phyloP scores from a whole-genome alignment of 169 alveolate species.

The Babesia sp. region DNA sequence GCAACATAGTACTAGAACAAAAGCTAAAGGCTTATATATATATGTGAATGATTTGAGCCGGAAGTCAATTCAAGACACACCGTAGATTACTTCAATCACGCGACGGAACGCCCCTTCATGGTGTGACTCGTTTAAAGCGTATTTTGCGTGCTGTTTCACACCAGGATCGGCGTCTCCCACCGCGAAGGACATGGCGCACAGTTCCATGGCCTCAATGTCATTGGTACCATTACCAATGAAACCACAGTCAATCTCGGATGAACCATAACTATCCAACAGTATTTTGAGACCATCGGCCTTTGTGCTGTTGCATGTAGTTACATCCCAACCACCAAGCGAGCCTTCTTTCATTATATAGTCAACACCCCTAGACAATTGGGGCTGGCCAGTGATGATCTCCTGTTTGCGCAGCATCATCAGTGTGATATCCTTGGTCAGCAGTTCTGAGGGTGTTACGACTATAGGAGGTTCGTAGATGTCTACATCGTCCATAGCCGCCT shows the following conservation, averaged over 20 bases:
- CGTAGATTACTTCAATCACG: conserved; percentile 47
- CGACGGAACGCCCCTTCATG: conserved; percentile 41
- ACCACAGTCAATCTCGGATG: conserved; percentile 21
- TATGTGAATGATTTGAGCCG: too few species aligned
- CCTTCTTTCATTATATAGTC: conserved; percentile 34
- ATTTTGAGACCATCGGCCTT: conserved; percentile 54
- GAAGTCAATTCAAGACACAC: too few species aligned
- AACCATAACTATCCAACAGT: conserved; percentile 30
- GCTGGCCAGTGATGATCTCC: conserved; percentile 5
- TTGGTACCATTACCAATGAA: conserved; percentile 64
- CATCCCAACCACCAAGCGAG: conserved; percentile 34
- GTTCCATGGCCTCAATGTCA: conserved; percentile 64
- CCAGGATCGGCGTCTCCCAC: conserved; percentile 38
- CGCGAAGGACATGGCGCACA: conserved; percentile 56
- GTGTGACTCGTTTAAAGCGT: conserved; percentile 28
- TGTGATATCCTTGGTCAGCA: conserved; percentile 37
- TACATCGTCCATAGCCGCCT: neutral
- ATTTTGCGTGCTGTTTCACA: conserved; percentile 54
- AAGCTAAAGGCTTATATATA: too few species aligned
- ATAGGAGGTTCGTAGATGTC: conserved; percentile 22
- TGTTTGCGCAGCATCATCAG: conserved; percentile 3
- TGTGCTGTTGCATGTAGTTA: conserved; percentile 27
- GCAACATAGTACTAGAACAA: neutral
- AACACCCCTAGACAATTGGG: neutral
- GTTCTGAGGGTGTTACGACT: conserved; percentile 10